Evolutionary conservation across 768 basidiomycete genomes (phyloP), one percentile per base, ranked within the genome.

Genomic region (Botryobasidium botryosum): DNA sequence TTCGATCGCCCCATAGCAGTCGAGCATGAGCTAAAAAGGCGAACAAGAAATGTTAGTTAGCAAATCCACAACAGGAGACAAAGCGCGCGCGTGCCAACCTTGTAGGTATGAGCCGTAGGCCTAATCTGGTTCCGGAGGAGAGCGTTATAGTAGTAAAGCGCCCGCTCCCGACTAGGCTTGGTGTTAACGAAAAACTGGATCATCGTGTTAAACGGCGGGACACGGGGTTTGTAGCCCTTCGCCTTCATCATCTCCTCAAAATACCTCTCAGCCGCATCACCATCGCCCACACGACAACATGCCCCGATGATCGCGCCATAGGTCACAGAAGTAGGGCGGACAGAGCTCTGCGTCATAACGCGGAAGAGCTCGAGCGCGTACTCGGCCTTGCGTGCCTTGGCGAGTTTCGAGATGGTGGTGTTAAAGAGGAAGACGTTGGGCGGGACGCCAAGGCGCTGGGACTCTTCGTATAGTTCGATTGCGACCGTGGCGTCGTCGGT

Each of bases 161-260:
- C 83, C 38, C 76, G 71, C 23, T 70, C 70, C 43, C 88, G 74
- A 50, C 85, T 79, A 1, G 88, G 92, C 59, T 82, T 84, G n/a
- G 82, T 88, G 45, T 79, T 75, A 40, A 81, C 79, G 62, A 87
- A 90, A 54, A 92, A 68, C 59, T 99, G 94, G 74, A 99, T 96
- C 90, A 99, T 94, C 27, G 82, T 90, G 64, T 99, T 99, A 69
- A 78, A 99, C 1, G 92, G 92, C 17, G 92, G 94, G 1, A 94
- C 77, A 5, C 90, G 70, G 6, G 91, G 79, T 62, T 70, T 79
- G 68, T 88, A 96, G 52, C 78, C 79, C 28, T 61, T 65, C 48
- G 74, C 67, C 35, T 60, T 51, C 0, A 66, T 59, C 94, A 99
- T 97, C 65, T 96, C 90, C 45, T 62, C 56, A 63, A 94, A 99